Base-by-base conservation (phyloP, 2,329 filamentous ascomycete species). In the Trichoderma simmonsii region DNA sequence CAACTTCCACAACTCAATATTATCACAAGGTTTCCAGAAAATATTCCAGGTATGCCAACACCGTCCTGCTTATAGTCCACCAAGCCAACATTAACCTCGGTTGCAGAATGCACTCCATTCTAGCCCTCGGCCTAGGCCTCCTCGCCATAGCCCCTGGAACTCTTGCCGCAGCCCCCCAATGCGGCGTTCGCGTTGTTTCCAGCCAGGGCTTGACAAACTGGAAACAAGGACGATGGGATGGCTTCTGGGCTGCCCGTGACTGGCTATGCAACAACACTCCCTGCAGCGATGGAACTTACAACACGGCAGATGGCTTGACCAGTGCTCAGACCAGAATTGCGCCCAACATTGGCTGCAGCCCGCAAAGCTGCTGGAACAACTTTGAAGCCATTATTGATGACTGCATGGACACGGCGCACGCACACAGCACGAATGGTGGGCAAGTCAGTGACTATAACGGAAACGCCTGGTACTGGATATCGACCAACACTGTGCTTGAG, bases 311-410 rank as follows among this genome's bases (percentile, higher is more conserved):
- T 34, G 61, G 61, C 11, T 21, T 48, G 61, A 63, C 61, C 21
- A 48, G 34, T n/a, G 61, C 61, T 7, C 36, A 63, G 36, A 63
- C 61, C 26, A 63, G 21, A 21, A 36, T 63, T 43, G 14, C 61
- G 24, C 61, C 61, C 5, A 48, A 48, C 36, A 63, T 63, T 21
- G 61, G 61, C 7, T 63, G 36, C 61, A 30, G 36, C 36, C 14
- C 36, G 1, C 61, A 63, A 21, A 63, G 61, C 36, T 48, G 61
- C 24, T 64, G 61, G 61, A 51, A 64, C 61, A 48, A 64, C 4
- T 64, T 64, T 21, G 61, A 64, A 9, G 61, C 61, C 24, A 64
- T 64, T 15, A 64, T 64, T n/a, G 36, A 64, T 48, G 61, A 51
- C 26, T 64, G 36, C 18, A 48, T 64, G 36, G 61, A 64, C 18